Conservation (phyloP, 1,284 basidiomycete genomes). For the Ustilago trichophora region DNA sequence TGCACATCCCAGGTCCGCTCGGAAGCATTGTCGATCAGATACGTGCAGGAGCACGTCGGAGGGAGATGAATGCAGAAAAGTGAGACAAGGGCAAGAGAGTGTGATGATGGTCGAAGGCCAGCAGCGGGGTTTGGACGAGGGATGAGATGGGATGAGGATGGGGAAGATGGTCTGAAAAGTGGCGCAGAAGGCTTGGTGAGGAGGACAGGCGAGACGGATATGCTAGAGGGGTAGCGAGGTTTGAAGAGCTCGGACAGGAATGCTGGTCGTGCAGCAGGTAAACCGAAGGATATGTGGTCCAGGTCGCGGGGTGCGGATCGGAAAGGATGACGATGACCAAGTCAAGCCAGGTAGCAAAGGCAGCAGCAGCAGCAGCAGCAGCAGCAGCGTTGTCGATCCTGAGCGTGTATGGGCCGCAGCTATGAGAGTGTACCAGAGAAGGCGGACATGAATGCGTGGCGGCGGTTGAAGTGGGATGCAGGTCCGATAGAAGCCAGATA, state of each 20-base stretch:
- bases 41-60: conserved; percentile 15
- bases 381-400: neutral
- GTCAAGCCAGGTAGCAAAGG: neutral
- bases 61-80: neutral
- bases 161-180: neutral
- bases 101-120: neutral
- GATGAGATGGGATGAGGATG: neutral
- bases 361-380: neutral
- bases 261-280: conserved; percentile 21
- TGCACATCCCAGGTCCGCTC: conserved; percentile 33
- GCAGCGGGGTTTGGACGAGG: conserved; percentile 12
- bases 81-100: neutral
- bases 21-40: conserved; percentile 44
- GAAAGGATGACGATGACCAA: conserved; percentile 1
- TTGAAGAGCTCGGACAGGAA: conserved; percentile 22
- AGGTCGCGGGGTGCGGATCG: conserved; percentile 11
- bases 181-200: neutral
- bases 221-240: conserved; percentile 3
- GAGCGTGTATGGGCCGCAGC: neutral
- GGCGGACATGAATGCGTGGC: conserved; percentile 1
- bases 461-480: conserved; percentile 9
- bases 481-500: conserved; percentile 14
- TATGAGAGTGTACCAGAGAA: conserved; percentile 9
- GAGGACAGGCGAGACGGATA: neutral
- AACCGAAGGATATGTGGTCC: conserved; percentile 16